Conservation (phyloP, 805 yeast species). For the Teunomyces pallodes region DNA sequence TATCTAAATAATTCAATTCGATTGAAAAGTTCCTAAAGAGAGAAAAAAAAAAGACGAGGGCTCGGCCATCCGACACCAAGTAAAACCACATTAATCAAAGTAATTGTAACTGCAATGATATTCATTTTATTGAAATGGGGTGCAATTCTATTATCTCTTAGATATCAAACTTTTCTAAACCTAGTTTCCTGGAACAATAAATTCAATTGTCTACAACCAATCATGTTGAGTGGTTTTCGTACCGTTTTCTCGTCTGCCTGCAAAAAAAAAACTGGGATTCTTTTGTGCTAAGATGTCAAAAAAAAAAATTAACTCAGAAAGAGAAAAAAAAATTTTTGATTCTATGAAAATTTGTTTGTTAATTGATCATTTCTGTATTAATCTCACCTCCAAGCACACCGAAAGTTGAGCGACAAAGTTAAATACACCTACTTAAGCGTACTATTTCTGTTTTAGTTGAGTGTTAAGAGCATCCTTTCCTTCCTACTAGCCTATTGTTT, state of each 20-base stretch:
- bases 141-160: no score
- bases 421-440: neutral
- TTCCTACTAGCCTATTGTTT: neutral
- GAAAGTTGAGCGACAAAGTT: neutral
- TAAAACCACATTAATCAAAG: no score
- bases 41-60: no score
- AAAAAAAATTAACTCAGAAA: neutral
- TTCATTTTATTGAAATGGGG: no score
- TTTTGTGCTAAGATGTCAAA: neutral
- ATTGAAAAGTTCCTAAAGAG: no score
- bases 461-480: neutral
- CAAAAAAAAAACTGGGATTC: no score
- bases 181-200: no score
- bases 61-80: no score
- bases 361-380: neutral
- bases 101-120: no score
- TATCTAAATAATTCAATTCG: neutral
- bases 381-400: neutral
- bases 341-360: slow-evolving; percentile 2
- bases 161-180: no score
- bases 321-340: slow-evolving; percentile 2
- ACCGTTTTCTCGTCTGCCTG: neutral
- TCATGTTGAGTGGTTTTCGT: neutral
- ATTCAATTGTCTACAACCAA: neutral
- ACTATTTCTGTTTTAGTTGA: neutral